Base-by-base conservation (phyloP, 2,329 filamentous ascomycete species). In the Fusarium camptoceras region DNA sequence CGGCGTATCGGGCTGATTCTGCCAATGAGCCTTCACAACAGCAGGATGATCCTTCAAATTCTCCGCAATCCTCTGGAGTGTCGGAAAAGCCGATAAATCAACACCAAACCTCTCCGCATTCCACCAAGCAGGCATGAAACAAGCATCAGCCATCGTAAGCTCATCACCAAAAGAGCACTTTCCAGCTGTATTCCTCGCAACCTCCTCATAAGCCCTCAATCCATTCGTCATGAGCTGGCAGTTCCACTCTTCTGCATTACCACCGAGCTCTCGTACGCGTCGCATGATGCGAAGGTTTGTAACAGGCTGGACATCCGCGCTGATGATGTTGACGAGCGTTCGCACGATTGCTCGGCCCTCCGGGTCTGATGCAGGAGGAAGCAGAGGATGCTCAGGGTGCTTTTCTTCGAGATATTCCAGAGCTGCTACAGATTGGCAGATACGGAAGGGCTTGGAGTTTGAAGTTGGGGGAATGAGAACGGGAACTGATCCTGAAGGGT, bases 391-490 rank as follows among this genome's bases (percentile, higher is more conserved):
- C 0, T 80, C 72, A 0, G 85, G 83, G 44, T 84, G 83, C 3
- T 77, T 76, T 68, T 91, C 88, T 49, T 90, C 88, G 5, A 91
- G 82, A 66, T 86, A 91, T 72, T 91, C 88, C 6, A 91, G 80
- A 1, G 87, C 88, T 3, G 89, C 86, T 37, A 89, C 75, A 7
- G 87, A 89, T 72, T 89, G 87, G 7, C 83, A 84, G 30, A 87
- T 83, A n/a, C 78, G 79, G 41, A 87, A 78, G 22, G 74, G 70
- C 0, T 67, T 67, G 5, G 69, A 71, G 1, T 71, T 57, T 3
- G 72, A 64, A 4, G 76, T 59, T 8, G 78, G 76, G 61, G 81
- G 75, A 22, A 86, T 75, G 27, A 90, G 83, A 1, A 87, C 82
- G 0, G 88, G 88, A 5, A 91, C 85, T 6, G 84, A 83, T 50